Evolutionary conservation across 2,329 filamentous ascomycete genomes (phyloP), one percentile per base, ranked within the genome.

Genomic region (Xylariaceae sp.): DNA sequence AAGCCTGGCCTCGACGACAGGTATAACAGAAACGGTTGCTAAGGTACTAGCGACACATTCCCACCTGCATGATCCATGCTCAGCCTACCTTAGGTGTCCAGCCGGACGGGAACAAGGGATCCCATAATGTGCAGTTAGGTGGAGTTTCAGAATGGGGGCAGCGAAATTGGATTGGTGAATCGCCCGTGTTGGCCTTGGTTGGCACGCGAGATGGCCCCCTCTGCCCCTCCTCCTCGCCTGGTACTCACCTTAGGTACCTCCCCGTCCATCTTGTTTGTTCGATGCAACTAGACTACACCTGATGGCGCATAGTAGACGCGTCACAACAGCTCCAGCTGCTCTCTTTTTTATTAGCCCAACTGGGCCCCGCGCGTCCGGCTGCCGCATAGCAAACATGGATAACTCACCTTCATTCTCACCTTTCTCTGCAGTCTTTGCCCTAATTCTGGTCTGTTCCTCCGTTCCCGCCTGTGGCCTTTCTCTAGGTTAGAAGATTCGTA

Each of bases 341-440:
- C 37, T 40, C 36, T 28, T 31, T 41, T 34, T 42, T 48, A 48
- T 48, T 48, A 44, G 40, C 39, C 46, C 43, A 38, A 35, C 48
- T 38, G 28, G n/a, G 40, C 31, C 46, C 43, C 38, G 38, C 43
- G 18, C 24, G 34, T 31, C 41, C 39, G 39, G n/a, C 28, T 33
- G 38, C 38, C 36, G 38, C 29, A 39, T 36, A 28, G 43, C 43
- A 41, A 46, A 43, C 43, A 43, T 24, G 11, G 21, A 24, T 24
- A 24, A 24, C 21, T 36, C 33, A 24, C 16, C 13, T 24, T 37
- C 36, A 29, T 33, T 13, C 31, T 38, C 29, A 11, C 13, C 21
- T 32, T 27, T 33, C 37, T 28, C 31, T 11, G 28, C 36, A 24
- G 7, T 11, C 13, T 19, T 34, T 34, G 21, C 21, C 34, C 9